Evolutionary conservation across 345 rosid genomes (phyloP), one percentile per base, ranked within the genome.

Genomic region (Carallia brachiata): DNA sequence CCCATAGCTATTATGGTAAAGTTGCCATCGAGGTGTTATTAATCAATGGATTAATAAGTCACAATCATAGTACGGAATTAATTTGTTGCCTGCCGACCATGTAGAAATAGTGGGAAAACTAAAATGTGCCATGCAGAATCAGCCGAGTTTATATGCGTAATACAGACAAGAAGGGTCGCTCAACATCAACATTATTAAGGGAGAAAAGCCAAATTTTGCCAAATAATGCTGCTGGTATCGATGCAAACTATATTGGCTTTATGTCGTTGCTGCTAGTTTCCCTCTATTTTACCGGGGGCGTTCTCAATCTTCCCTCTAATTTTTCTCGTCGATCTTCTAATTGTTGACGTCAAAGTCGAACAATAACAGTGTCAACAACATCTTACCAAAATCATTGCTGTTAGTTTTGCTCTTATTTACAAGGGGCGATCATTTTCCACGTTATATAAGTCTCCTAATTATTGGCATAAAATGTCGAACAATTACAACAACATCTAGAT

Each of bases 211-310:
- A 40, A 39, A 44, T 10, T 23, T 23, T 2, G 2, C 60, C 60
- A 9, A 30, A 27, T 19, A 4, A 6, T 30, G 71, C 67, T 67
- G 67, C 71, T 67, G 71, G 77, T 73, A 66, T 66, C 61, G 44
- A 9, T 19, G 7, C 34, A 52, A 61, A 71, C 32, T 32, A 55
- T 2, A 34, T n/a, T n/a, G 36, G 55, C 60, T 69, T 10, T 48
- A 31, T n/a, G 63, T 40, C 30, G 27, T 19, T 34, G 60, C 69
- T 55, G 72, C 66, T 63, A 6, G 73, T 68, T 74, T 74, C 73
- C 10, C 17, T 36, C 18, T 10, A 48, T 36, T 7, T 73, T 66
- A 59, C 76, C 54, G 61, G 57, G 77, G 67, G 77, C 77, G 77
- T 7, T 17, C 1, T 30, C 55, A 63, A 71, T 40, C 52, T 17